A percentile compares a stretch with the other conserved stretches of the same genome.
phyloP scores from a whole-genome alignment of 2,329 filamentous ascomycete species.

The Zasmidium cellare region DNA sequence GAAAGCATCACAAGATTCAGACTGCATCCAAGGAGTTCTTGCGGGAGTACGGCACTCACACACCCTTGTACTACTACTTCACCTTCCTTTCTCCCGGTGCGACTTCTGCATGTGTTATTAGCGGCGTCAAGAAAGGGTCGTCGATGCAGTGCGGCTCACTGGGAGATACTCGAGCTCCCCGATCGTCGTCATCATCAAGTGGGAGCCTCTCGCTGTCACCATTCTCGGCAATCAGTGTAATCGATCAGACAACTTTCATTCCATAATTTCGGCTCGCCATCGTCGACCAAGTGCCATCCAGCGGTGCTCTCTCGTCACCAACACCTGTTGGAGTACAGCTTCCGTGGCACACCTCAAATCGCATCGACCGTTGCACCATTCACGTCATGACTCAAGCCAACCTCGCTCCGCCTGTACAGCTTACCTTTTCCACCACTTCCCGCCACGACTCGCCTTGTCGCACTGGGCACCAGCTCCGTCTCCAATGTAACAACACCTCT shows the following conservation, averaged over 20 bases:
- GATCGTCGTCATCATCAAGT: conserved; percentile 7
- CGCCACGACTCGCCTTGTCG: neutral
- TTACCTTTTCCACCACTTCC: neutral
- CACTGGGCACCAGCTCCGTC: neutral
- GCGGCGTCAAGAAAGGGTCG: conserved; percentile 23
- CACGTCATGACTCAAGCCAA: conserved; percentile 1
- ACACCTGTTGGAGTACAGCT: neutral
- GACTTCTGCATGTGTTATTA: conserved; percentile 37
- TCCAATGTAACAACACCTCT: neutral
- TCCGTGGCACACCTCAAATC: neutral
- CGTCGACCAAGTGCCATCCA: conserved; percentile 17
- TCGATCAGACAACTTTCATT: conserved; percentile 31
- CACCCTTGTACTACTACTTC: conserved; percentile 31
- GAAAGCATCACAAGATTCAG: conserved; percentile 21
- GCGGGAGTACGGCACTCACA: conserved; percentile 25
- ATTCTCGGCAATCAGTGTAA: conserved; percentile 29
- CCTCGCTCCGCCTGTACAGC: neutral
- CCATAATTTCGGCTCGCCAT: conserved; percentile 23
- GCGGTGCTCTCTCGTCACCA: conserved; percentile 4
- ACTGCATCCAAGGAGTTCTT: conserved; percentile 28
- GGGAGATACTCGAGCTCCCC: conserved; percentile 22
- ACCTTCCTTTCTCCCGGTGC: conserved; percentile 32
- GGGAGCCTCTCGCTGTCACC: conserved; percentile 17
- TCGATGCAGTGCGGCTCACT: conserved; percentile 22
- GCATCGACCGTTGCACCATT: conserved; percentile 1